phyloP scores from a whole-genome alignment of 345 rosid genomes.

The Salix udensis region DNA sequence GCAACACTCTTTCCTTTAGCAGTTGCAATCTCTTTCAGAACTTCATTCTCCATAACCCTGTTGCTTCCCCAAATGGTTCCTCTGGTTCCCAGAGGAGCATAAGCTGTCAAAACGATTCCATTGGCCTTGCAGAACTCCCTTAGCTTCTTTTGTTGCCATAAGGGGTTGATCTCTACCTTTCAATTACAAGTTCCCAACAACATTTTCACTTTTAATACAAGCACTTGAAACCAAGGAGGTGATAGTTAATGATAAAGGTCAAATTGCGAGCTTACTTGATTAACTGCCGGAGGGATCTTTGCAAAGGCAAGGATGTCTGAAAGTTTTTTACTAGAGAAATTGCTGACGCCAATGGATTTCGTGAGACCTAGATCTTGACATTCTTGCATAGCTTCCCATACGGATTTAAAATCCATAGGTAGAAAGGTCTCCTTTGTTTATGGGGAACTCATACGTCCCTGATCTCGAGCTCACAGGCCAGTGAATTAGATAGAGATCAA shows the following conservation, averaged over 20 bases:
- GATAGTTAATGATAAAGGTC: not conserved
- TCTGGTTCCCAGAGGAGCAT: slow-evolving; percentile 57
- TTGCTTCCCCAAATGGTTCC: slow-evolving; percentile 66
- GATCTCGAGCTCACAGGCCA: slow-evolving; percentile 83
- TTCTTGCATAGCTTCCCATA: slow-evolving; percentile 80
- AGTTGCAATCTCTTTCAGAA: slow-evolving; percentile 60
- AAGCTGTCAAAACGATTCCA: slow-evolving; percentile 52
- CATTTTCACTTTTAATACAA: not conserved
- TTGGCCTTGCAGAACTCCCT: slow-evolving; percentile 55
- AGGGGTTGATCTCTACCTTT: slow-evolving; percentile 85
- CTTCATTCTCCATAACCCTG: slow-evolving; percentile 56
- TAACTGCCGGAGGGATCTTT: slow-evolving; percentile 64
- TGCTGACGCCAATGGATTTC: slow-evolving; percentile 75
- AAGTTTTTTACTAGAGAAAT: slow-evolving; percentile 72
- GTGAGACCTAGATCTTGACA: slow-evolving; percentile 63
- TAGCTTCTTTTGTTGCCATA: slow-evolving; percentile 72
- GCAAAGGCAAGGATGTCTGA: slow-evolving; percentile 53
- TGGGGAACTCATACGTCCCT: slow-evolving; percentile 57
- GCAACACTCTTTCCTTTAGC: slow-evolving; percentile 66
- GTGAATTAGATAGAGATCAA: slow-evolving; percentile 71
- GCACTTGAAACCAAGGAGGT: not conserved
- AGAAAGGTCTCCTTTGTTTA: slow-evolving; percentile 59
- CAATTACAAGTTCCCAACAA: not conserved
- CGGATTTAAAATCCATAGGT: slow-evolving; percentile 54
- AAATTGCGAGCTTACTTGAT: slow-evolving; percentile 48